phyloP scores from a whole-genome alignment of 345 rosid species.

The Salix purpurea region DNA sequence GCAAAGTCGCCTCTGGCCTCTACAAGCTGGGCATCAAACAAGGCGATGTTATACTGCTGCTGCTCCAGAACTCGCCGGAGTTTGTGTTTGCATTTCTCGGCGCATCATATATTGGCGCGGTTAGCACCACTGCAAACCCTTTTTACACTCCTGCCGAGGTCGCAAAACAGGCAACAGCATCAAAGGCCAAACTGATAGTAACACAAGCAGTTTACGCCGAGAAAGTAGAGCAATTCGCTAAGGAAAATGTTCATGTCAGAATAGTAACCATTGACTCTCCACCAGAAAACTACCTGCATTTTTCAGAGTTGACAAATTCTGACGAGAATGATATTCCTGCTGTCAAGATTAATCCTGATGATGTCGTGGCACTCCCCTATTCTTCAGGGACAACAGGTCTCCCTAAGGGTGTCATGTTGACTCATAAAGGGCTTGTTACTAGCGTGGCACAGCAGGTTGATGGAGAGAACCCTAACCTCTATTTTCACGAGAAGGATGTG shows the following conservation, averaged over 20 bases:
- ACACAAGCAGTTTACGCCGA: slow-evolving; percentile 53
- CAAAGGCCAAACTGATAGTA: slow-evolving; percentile 49
- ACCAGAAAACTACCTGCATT: slow-evolving; percentile 51
- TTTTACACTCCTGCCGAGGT: slow-evolving; percentile 75
- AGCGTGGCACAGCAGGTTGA: slow-evolving; percentile 90
- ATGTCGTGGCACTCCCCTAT: slow-evolving; percentile 82
- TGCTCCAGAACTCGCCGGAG: slow-evolving; percentile 63
- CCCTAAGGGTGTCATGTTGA: slow-evolving; percentile 94
- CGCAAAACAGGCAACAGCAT: slow-evolving; percentile 57
- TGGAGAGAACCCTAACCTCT: slow-evolving; percentile 89
- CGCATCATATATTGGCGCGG: slow-evolving; percentile 65
- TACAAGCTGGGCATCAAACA: slow-evolving; percentile 47
- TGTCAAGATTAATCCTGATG: slow-evolving; percentile 47
- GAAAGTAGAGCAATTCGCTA: slow-evolving; percentile 44
- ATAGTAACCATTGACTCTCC: slow-evolving; percentile 38
- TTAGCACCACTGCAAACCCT: slow-evolving; percentile 72
- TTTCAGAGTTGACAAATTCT: slow-evolving; percentile 48
- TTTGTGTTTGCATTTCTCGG: slow-evolving; percentile 75
- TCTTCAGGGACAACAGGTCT: slow-evolving; percentile 95
- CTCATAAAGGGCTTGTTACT: slow-evolving; percentile 68
- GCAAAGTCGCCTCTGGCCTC: slow-evolving; percentile 55
- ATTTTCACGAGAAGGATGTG: slow-evolving; percentile 63
- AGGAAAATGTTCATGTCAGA: slow-evolving; percentile 20
- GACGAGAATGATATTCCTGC: slow-evolving; percentile 39
- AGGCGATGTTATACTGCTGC: slow-evolving; percentile 70